Conservation (phyloP, 2,329 filamentous ascomycete species). For the Neonectria neomacrospora region DNA sequence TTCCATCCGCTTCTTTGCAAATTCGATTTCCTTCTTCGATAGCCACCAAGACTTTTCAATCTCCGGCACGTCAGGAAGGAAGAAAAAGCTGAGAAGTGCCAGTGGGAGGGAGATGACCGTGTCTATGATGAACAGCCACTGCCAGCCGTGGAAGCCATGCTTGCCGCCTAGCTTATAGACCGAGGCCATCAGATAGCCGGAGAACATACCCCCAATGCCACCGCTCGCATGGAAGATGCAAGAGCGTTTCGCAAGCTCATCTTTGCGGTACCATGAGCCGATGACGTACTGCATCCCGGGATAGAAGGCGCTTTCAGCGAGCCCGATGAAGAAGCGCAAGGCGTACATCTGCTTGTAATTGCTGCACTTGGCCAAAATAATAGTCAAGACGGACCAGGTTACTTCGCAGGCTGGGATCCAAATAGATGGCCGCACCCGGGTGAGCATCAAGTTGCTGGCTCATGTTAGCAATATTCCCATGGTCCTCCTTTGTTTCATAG, state of each 20-base stretch:
- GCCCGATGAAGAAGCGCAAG: slow-evolving; percentile 56
- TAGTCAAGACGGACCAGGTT: slow-evolving; percentile 44
- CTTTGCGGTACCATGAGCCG: slow-evolving; percentile 56
- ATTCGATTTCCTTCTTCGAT: slow-evolving; percentile 36
- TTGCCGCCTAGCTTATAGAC: slow-evolving; percentile 55
- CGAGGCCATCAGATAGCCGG: slow-evolving; percentile 46
- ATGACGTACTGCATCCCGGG: slow-evolving; percentile 52
- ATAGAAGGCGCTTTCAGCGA: slow-evolving; percentile 51
- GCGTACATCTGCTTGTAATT: slow-evolving; percentile 49
- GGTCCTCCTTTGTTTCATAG: accelerated
- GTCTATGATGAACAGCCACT: slow-evolving; percentile 50
- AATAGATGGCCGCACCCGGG: slow-evolving; percentile 50
- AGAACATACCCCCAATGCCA: slow-evolving; percentile 40
- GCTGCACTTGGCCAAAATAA: slow-evolving; percentile 42
- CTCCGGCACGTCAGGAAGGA: slow-evolving; percentile 46
- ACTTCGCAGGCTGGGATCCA: slow-evolving; percentile 54
- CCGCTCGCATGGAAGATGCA: slow-evolving; percentile 52
- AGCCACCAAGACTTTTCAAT: slow-evolving; percentile 44
- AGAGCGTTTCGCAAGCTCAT: slow-evolving; percentile 55
- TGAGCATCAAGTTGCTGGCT: slow-evolving; percentile 48
- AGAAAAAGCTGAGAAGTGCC: slow-evolving; percentile 45
- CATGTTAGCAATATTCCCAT: background rate
- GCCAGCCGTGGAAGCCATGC: slow-evolving; percentile 59
- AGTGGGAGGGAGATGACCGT: slow-evolving; percentile 49
- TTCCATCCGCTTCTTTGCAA: slow-evolving; percentile 46